Evolutionary conservation across 2,329 filamentous ascomycete species (phyloP).

Genomic region (Dactylellina sp.): DNA sequence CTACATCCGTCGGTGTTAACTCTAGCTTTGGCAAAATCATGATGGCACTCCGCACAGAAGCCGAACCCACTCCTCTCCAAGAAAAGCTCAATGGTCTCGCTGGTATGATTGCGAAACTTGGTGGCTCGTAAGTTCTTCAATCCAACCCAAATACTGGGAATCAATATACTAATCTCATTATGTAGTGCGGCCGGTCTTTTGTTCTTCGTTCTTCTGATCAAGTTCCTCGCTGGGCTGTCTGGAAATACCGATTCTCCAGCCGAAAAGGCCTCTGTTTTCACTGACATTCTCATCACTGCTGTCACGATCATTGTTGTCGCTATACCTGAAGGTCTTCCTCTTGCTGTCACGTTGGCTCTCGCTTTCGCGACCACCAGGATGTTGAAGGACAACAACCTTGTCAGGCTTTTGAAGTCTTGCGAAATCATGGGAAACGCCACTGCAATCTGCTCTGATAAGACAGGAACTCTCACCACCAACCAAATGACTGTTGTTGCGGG

Average conservation of each 20-base stretch:
- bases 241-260: constrained; percentile 70
- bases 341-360: constrained; percentile 81
- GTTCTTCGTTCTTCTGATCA: constrained; percentile 86
- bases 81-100: constrained; percentile 80
- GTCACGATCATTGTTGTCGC: constrained; percentile 84
- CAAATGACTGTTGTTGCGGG: constrained; percentile 76
- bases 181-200: constrained; percentile 77
- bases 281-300: constrained; percentile 81
- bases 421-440: constrained; percentile 86
- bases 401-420: constrained; percentile 80
- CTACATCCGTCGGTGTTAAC: constrained; percentile 78
- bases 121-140: constrained; percentile 68
- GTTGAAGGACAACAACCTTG: constrained; percentile 81
- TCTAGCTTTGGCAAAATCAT: constrained; percentile 81
- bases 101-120: constrained; percentile 81
- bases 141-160: background rate
- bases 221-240: constrained; percentile 79
- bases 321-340: constrained; percentile 79
- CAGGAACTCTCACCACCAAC: constrained; percentile 75
- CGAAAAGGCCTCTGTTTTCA: constrained; percentile 80
- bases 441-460: constrained; percentile 77
- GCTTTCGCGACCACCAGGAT: constrained; percentile 82
- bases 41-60: constrained; percentile 78
- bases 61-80: constrained; percentile 80
- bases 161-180: constrained; percentile 46